A percentile compares a stretch with the other conserved stretches of the same genome.
phyloP scores from a whole-genome alignment of 768 basidiomycete genomes.

The Lactarius sp. region DNA sequence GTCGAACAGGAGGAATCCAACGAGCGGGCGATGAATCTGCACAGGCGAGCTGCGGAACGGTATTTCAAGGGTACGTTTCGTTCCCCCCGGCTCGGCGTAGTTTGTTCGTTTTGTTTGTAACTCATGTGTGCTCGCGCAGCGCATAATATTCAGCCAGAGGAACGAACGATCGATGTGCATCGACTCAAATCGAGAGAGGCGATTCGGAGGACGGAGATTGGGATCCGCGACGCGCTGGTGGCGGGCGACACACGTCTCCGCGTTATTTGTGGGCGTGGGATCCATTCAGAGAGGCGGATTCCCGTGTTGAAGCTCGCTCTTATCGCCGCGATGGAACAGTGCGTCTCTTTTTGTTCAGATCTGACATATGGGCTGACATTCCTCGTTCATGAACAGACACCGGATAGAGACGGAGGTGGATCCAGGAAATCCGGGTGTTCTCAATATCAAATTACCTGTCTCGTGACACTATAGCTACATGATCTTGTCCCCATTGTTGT shows the following conservation, averaged over 20 bases:
- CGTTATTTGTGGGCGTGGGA: conserved; percentile 35
- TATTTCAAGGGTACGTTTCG: conserved; percentile 32
- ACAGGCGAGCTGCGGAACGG: conserved; percentile 33
- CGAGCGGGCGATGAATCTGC: conserved; percentile 30
- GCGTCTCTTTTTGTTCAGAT: not conserved
- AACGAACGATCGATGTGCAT: conserved; percentile 36
- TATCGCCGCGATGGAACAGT: conserved; percentile 31
- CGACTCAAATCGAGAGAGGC: conserved; percentile 34
- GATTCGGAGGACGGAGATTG: conserved; percentile 31
- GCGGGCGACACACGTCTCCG: conserved; percentile 31
- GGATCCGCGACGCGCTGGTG: conserved; percentile 32
- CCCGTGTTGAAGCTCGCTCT: conserved; percentile 34
- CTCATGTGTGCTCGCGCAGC: conserved; percentile 23
- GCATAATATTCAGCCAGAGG: conserved; percentile 30
- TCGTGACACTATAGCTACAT: conserved; percentile 4
- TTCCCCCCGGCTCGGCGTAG: too few species aligned
- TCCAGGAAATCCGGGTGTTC: conserved; percentile 31
- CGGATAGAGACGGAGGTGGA: conserved; percentile 30
- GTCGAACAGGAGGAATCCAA: conserved; percentile 32
- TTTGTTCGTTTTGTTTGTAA: not conserved
- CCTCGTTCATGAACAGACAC: conserved; percentile 23
- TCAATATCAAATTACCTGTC: conserved; percentile 29
- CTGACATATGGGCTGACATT: not conserved
- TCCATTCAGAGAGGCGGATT: conserved; percentile 32
- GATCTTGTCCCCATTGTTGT: not conserved